Conservation (phyloP, 2,329 filamentous ascomycete genomes). For the Trichoderma lentiforme region DNA sequence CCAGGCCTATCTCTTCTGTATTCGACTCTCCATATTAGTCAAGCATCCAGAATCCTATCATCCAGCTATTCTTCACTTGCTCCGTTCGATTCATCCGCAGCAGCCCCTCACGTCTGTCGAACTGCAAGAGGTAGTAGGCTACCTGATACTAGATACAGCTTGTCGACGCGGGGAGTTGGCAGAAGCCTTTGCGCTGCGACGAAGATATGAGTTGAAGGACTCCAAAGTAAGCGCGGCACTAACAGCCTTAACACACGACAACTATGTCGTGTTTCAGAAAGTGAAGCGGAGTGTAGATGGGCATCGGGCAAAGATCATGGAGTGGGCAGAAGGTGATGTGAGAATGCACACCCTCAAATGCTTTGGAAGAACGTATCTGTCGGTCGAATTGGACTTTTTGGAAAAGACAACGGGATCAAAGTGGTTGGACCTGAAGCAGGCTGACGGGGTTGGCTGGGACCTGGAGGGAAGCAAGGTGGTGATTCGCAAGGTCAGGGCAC, state of each 20-base stretch:
- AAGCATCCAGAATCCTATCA: constrained; percentile 86
- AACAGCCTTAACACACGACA: constrained; percentile 69
- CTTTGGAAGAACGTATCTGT: constrained; percentile 77
- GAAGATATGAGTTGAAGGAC: constrained; percentile 60
- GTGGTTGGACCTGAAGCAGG: constrained; percentile 69
- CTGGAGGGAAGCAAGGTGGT: constrained; percentile 68
- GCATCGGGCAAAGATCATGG: constrained; percentile 74
- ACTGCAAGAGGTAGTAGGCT: constrained; percentile 73
- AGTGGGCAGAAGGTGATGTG: constrained; percentile 74
- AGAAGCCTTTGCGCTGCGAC: constrained; percentile 67
- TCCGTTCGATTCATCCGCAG: constrained; percentile 65
- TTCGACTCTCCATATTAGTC: constrained; percentile 76
- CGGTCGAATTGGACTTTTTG: constrained; percentile 64
- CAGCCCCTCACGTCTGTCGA: constrained; percentile 69
- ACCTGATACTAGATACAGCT: constrained; percentile 82
- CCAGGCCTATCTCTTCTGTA: constrained; percentile 89
- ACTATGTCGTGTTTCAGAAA: constrained; percentile 77
- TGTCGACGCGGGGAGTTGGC: constrained; percentile 75
- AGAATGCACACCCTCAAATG: constrained; percentile 79
- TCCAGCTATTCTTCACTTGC: constrained; percentile 76
- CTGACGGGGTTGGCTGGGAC: constrained; percentile 81
- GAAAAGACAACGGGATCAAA: constrained; percentile 63
- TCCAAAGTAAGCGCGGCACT: constrained; percentile 67
- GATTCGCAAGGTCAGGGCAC: constrained; percentile 60
- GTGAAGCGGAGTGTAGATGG: constrained; percentile 72